A percentile compares a stretch with the other conserved stretches of the same genome.
phyloP scores from a whole-genome alignment of 257 asterid genomes.

The Rubia yunnanensis region DNA sequence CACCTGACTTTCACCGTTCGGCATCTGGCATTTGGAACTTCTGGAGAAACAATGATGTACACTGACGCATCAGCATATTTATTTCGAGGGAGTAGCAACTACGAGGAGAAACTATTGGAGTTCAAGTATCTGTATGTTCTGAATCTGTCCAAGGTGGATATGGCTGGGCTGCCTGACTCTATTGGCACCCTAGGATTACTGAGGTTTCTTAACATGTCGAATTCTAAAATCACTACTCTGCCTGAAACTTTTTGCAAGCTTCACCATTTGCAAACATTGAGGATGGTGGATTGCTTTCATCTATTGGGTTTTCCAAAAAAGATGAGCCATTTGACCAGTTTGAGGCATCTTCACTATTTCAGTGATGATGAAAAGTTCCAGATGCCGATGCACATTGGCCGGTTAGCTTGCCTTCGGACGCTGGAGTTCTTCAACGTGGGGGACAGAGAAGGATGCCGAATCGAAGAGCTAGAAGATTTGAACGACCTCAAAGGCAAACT shows the following conservation, averaged over 20 bases:
- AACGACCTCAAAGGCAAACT: background rate
- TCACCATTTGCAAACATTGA: constrained; percentile 17
- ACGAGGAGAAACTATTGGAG: background rate
- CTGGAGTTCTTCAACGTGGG: constrained; percentile 8
- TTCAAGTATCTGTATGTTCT: background rate
- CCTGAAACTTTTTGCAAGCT: constrained; percentile 16
- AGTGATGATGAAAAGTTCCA: background rate
- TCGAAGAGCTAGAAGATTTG: constrained; percentile 4
- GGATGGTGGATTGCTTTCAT: background rate
- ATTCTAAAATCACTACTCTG: fast-evolving
- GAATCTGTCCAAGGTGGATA: background rate
- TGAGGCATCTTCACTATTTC: constrained; percentile 22
- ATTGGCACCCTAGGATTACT: constrained; percentile 11
- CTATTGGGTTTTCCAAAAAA: constrained; percentile 9
- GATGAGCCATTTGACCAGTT: constrained; percentile 9
- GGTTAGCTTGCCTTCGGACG: constrained; percentile 17
- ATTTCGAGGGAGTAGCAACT: background rate
- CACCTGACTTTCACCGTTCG: background rate
- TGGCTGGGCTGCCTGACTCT: background rate
- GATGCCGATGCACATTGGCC: constrained; percentile 19
- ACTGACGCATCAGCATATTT: background rate
- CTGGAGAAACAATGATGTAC: background rate
- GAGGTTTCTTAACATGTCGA: background rate
- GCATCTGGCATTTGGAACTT: background rate
- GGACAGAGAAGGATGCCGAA: constrained; percentile 7